phyloP scores from a whole-genome alignment of 305 asterid species.

The Galium porrigens region DNA sequence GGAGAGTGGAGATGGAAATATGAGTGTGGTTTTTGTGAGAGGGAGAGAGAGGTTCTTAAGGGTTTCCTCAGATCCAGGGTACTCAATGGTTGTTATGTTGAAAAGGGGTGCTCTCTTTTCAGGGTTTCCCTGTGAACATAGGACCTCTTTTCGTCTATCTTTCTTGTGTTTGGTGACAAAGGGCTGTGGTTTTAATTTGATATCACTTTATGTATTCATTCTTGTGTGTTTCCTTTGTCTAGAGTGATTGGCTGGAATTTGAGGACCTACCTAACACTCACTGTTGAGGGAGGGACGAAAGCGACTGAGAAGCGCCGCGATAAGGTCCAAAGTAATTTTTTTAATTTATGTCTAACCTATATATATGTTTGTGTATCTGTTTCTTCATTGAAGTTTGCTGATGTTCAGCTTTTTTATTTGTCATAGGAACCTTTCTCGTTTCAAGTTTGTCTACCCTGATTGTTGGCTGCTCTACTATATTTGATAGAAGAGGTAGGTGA shows the following conservation, averaged over 20 bases:
- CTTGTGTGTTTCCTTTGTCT: constrained; percentile 10
- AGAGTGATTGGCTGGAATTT: constrained; percentile 28
- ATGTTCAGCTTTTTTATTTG: constrained; percentile 19
- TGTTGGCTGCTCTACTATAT: constrained; percentile 18
- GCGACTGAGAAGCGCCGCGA: constrained; percentile 20
- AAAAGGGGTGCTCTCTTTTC: constrained; percentile 32
- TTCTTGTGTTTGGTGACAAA: constrained; percentile 28
- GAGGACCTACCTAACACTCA: constrained; percentile 16
- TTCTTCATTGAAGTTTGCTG: constrained; percentile 30
- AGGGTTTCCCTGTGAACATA: constrained; percentile 60
- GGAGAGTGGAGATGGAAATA: constrained; percentile 11
- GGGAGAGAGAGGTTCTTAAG: constrained; percentile 27
- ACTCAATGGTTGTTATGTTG: constrained; percentile 31
- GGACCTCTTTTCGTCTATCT: constrained; percentile 17
- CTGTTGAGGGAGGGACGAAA: constrained; percentile 14
- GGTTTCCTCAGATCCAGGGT: constrained; percentile 83
- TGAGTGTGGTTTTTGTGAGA: constrained; percentile 16
- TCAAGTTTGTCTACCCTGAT: constrained; percentile 12
- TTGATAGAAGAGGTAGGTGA: constrained; percentile 23
- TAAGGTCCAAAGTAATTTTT: constrained; percentile 16
- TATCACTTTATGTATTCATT: constrained; percentile 4
- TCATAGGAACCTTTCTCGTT: constrained; percentile 20
- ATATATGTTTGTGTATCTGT: constrained; percentile 17
- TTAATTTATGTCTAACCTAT: constrained; percentile 17
- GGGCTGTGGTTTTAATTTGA: constrained; percentile 8